Percentiles rank a stretch among this genome's conserved stretches.
Conservation (phyloP, 176 grass and related monocot genomes). For the Metroxylon sagu region DNA sequence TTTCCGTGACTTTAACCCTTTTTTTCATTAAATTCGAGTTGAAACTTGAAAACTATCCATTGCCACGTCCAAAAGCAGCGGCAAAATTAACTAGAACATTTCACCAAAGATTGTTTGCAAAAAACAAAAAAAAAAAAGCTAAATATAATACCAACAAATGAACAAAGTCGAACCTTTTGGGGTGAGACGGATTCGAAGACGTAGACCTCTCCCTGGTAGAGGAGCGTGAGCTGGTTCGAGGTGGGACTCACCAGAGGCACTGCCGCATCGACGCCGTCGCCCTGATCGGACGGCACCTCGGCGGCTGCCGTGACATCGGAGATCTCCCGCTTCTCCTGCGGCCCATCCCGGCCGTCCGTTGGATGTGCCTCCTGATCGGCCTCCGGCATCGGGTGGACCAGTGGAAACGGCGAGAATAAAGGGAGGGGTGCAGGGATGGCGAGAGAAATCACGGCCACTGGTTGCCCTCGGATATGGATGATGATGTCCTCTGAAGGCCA, state of each 20-base stretch:
- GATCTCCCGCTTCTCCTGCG: constrained; percentile 5
- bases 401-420: constrained; percentile 16
- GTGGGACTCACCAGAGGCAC: constrained; percentile 33
- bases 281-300: not conserved
- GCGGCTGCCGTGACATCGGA: not conserved
- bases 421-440: constrained; percentile 1
- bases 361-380: constrained; percentile 20
- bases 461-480: too few species aligned
- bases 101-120: too few species aligned
- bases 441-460: too few species aligned
- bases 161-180: constrained; percentile 47
- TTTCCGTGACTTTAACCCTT: too few species aligned
- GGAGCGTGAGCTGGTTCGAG: constrained; percentile 64
- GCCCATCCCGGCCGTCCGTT: constrained; percentile 26
- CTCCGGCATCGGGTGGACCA: constrained; percentile 38
- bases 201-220: constrained; percentile 72
- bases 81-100: too few species aligned
- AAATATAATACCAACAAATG: not conserved
- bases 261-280: constrained; percentile 14
- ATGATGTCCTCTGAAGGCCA: too few species aligned
- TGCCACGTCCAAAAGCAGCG: too few species aligned
- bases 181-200: constrained; percentile 77
- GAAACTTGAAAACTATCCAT: too few species aligned
- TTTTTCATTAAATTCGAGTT: too few species aligned
- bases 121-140: too few species aligned